phyloP scores from a whole-genome alignment of 2,329 filamentous ascomycete genomes.

The Emergomyces pasteurianus region DNA sequence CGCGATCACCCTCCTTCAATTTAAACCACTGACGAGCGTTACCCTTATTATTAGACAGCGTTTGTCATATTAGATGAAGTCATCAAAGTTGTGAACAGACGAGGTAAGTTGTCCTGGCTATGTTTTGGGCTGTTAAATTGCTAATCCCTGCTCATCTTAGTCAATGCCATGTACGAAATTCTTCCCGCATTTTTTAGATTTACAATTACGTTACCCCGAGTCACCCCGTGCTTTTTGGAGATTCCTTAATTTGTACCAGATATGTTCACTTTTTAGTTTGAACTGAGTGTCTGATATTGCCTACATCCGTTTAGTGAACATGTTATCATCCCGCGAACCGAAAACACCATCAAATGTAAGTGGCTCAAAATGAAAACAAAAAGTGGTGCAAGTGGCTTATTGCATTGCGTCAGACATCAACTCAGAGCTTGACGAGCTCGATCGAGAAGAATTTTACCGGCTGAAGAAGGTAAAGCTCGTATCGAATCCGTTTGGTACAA shows the following conservation, averaged over 20 bases:
- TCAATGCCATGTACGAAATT: conserved; percentile 9
- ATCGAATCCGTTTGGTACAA: neutral
- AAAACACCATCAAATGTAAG: conserved; percentile 97
- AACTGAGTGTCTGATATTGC: conserved; percentile 10
- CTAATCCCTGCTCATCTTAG: neutral
- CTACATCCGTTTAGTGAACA: conserved; percentile 28
- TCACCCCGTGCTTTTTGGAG: neutral
- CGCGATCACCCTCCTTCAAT: neutral
- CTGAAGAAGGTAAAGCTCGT: conserved; percentile 61
- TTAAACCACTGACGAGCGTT: conserved; percentile 4
- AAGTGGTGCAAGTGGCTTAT: conserved; percentile 5
- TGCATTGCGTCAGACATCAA: conserved; percentile 60
- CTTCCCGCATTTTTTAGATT: neutral
- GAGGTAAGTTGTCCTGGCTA: conserved; percentile 46
- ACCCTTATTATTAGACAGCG: conserved; percentile 51
- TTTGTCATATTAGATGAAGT: conserved; percentile 98
- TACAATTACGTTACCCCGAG: neutral
- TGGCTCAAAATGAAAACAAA: conserved; percentile 3
- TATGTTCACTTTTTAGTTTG: no score
- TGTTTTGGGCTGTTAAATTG: neutral
- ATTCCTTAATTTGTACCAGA: no score
- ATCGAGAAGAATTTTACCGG: conserved; percentile 95
- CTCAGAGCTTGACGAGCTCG: conserved; percentile 91
- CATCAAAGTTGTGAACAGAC: conserved; percentile 96
- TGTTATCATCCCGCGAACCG: conserved; percentile 89